These are phyloP conservation scores for Lentinula sp. DNA, from an alignment of 768 basidiomycete genomes.

Conservation along the genomic window DNA sequence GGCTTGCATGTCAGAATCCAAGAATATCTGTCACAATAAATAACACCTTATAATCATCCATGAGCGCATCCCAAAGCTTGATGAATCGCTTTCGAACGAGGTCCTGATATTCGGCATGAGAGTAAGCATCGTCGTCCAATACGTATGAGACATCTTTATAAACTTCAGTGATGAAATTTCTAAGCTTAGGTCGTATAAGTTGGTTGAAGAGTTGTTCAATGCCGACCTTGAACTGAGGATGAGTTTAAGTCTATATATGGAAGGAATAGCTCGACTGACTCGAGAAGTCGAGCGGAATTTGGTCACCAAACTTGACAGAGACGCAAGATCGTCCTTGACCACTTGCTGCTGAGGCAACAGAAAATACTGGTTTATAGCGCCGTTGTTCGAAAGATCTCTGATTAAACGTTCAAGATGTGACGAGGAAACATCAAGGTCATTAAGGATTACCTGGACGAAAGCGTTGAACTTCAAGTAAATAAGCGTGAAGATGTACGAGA, in stretches of 20 bases:
- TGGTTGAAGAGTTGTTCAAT: slow-evolving; percentile 96
- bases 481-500: slow-evolving; percentile 11
- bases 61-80: slow-evolving; percentile 78
- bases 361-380: slow-evolving; percentile 63
- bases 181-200: slow-evolving; percentile 78
- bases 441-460: slow-evolving; percentile 65
- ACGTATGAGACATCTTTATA: slow-evolving; percentile 89
- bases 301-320: slow-evolving; percentile 46
- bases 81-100: slow-evolving; percentile 85
- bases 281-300: slow-evolving; percentile 71
- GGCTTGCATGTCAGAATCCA: neutral
- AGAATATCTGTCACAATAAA: neutral
- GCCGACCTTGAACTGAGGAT: slow-evolving; percentile 46
- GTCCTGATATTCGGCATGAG: slow-evolving; percentile 80
- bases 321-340: slow-evolving; percentile 42
- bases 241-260: neutral
- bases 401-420: slow-evolving; percentile 83
- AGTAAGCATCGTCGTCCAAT: slow-evolving; percentile 84
- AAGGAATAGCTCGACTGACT: slow-evolving; percentile 32
- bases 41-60: slow-evolving; percentile 82
- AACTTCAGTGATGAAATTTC: slow-evolving; percentile 78
- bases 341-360: slow-evolving; percentile 44
- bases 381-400: slow-evolving; percentile 52
- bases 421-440: slow-evolving; percentile 91
- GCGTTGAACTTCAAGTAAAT: neutral